Percentiles rank a stretch among this genome's conserved stretches.
Conservation (phyloP, 805 yeast genomes). For the Spathaspora passalidarum region DNA sequence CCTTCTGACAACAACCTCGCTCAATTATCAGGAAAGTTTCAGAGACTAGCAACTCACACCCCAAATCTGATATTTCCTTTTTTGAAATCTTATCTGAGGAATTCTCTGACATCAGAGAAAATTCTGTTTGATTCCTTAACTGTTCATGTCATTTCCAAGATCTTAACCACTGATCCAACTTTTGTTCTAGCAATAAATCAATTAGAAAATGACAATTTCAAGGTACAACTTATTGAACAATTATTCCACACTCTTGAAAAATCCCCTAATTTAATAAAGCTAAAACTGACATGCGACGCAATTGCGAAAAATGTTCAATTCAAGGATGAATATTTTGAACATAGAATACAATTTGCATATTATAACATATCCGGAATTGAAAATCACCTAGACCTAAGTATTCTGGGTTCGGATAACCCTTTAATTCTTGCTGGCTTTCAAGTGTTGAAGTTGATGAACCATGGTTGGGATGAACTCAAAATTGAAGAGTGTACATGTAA, state of each 20-base stretch:
- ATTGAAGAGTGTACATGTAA: conserved; percentile 16
- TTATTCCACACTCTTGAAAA: conserved; percentile 20
- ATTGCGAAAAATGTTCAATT: conserved; percentile 14
- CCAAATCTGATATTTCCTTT: not conserved
- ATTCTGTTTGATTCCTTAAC: not conserved
- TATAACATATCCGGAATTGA: conserved; percentile 18
- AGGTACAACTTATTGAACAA: conserved; percentile 15
- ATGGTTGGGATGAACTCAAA: conserved; percentile 18
- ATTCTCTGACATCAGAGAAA: not conserved
- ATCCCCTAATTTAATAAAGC: conserved; percentile 12
- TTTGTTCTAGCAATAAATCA: not conserved
- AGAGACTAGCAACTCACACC: not conserved
- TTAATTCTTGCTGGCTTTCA: conserved; percentile 19
- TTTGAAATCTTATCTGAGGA: not conserved
- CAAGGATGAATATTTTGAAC: conserved; percentile 11
- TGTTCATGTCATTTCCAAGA: not conserved
- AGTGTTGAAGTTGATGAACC: conserved; percentile 19
- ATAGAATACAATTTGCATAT: conserved; percentile 16
- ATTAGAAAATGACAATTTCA: conserved; percentile 12
- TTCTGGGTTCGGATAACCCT: conserved; percentile 2
- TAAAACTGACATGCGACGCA: conserved; percentile 14
- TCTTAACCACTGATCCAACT: not conserved
- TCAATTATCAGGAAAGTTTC: not conserved
- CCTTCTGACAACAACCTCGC: conserved; percentile 2
- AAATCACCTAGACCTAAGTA: conserved; percentile 7